Conservation (phyloP, 2,329 filamentous ascomycete species). For the Fusarium sp. region DNA sequence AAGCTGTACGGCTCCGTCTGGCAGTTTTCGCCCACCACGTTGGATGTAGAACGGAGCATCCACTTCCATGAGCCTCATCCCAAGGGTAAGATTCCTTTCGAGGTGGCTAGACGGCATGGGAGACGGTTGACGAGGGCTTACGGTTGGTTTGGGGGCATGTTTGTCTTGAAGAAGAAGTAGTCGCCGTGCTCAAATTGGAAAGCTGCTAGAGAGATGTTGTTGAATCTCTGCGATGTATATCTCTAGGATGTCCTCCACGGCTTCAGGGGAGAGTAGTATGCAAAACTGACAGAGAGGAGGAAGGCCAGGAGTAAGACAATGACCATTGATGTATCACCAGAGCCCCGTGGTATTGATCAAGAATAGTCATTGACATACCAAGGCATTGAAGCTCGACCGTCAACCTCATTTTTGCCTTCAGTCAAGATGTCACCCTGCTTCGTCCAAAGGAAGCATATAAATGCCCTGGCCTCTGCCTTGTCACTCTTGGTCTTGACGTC, state of each 20-base stretch:
- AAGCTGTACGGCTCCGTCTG: slow-evolving; percentile 72
- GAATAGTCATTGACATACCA: neutral
- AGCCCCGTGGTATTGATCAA: neutral
- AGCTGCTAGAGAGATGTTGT: no score
- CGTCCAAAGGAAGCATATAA: neutral
- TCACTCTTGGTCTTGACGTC: neutral
- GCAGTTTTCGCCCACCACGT: slow-evolving; percentile 62
- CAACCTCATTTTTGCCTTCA: no score
- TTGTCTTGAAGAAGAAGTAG: slow-evolving; percentile 44
- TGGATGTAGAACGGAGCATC: slow-evolving; percentile 61
- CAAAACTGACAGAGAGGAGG: neutral
- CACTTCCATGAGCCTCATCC: slow-evolving; percentile 73
- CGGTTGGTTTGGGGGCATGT: slow-evolving; percentile 62
- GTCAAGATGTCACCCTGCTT: neutral
- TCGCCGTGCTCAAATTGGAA: neutral
- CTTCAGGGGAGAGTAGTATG: neutral
- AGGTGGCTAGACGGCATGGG: slow-evolving; percentile 58
- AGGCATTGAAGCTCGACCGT: no score
- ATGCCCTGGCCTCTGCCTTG: neutral
- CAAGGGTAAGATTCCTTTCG: slow-evolving; percentile 61
- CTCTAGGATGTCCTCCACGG: no score
- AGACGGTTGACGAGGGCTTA: slow-evolving; percentile 62
- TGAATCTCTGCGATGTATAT: neutral
- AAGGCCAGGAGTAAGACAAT: neutral
- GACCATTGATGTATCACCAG: neutral